Evolutionary conservation across 2,329 filamentous ascomycete species (phyloP), one percentile per base, ranked within the genome.

Genomic region (Colletotrichum navitas): DNA sequence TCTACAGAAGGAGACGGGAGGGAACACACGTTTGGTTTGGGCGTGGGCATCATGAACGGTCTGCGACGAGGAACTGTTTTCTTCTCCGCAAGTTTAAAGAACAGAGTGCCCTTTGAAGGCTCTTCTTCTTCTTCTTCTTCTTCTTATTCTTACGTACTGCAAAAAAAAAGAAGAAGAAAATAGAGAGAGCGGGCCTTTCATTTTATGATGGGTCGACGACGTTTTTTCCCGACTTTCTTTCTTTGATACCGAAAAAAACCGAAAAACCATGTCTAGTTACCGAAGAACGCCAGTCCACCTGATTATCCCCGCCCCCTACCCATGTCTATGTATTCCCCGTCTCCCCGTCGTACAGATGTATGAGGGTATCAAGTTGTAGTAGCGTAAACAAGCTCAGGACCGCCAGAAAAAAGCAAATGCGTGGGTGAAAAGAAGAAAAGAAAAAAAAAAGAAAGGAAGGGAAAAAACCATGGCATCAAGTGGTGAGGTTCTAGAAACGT

Each of bases 321-420:
- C 26, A 60, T 7, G 45, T 61, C 43, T 61, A 49, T 47, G 45
- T 12, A 12, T 24, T 8, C 39, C 43, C 59, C 59, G 36, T 61
- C 45, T 47, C 59, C 59, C 59, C 59, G 59, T 61, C 59, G 59
- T 61, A 61, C 59, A 49, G 59, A 49, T 61, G 59, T 61, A 61
- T 61, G 43, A 61, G 59, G 59, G 59, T 61, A 61, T 61, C 59
- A 61, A 61, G 59, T 51, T 49, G 59, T 49, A 47, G 21, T 49
- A 34, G 43, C 36, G 56, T 45, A 47, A 61, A 61, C 59, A 51
- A 71, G 32, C 68, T 71, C 52, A 68, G 49, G 29, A 61, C 12
- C 14, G 29, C 26, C 43, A 49, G 16, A 29, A 36, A 43, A 60
- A n/a, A n/a, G n/a, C n/a, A n/a, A 52, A 41, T 47, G 29, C 18